phyloP scores from a whole-genome alignment of 1,284 basidiomycete species.

The Leccinum pallidistipes region DNA sequence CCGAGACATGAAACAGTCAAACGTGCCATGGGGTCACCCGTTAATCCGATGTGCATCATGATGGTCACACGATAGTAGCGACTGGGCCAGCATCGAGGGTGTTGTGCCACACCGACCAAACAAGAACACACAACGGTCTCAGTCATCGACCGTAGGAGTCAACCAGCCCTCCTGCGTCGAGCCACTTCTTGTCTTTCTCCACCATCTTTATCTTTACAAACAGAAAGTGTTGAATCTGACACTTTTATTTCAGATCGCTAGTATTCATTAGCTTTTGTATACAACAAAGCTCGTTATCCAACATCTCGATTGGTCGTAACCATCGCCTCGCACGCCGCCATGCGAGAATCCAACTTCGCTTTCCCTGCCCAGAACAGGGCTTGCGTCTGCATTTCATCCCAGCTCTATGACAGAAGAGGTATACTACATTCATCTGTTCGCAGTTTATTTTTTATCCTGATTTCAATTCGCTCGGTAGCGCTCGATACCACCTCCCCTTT shows the following conservation, averaged over 20 bases:
- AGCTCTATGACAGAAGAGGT: constrained; percentile 97
- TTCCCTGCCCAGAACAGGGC: constrained; percentile 96
- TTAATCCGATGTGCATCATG: no score
- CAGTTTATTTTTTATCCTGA: constrained; percentile 11
- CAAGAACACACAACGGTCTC: constrained; percentile 30
- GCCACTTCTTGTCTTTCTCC: constrained; percentile 12
- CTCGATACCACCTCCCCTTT: constrained; percentile 91
- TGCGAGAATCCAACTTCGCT: constrained; percentile 97
- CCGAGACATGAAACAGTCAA: not conserved
- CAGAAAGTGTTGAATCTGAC: not conserved
- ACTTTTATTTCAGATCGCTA: not conserved
- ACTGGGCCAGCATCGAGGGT: no score
- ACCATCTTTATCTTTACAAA: constrained; percentile 3
- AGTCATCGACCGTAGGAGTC: constrained; percentile 31
- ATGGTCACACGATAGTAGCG: no score
- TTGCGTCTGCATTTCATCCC: constrained; percentile 91
- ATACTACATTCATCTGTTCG: constrained; percentile 32
- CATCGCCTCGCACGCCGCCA: constrained; percentile 38
- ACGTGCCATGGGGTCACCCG: not conserved
- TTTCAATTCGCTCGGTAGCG: constrained; percentile 50
- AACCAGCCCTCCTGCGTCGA: constrained; percentile 25
- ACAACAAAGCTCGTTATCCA: constrained; percentile 4
- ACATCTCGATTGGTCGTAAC: constrained; percentile 22
- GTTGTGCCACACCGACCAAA: constrained; percentile 32
- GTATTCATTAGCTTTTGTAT: not conserved